Evolutionary conservation across 257 asterid genomes (phyloP).

Genomic region (Solanum megistacrolobum): DNA sequence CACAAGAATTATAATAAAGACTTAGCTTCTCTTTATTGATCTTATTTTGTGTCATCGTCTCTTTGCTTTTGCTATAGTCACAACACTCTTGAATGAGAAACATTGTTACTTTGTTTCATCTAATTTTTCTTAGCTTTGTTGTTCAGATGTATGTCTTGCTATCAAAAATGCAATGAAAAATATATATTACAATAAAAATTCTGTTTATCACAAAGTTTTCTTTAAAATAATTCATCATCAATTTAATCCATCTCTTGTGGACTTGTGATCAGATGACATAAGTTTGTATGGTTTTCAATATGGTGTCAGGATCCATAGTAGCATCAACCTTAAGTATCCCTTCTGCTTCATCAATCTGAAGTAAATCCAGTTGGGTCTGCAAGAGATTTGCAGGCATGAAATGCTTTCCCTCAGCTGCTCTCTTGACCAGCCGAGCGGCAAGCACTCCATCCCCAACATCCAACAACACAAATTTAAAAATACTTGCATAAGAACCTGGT

Average conservation of each 20-base stretch:
- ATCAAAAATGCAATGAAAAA: not conserved
- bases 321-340: constrained; percentile 67
- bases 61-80: not conserved
- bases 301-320: constrained; percentile 41
- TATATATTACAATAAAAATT: not conserved
- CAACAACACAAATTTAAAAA: constrained; percentile 48
- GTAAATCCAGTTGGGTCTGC: constrained; percentile 72
- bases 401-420: constrained; percentile 64
- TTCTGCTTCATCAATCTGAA: constrained; percentile 74
- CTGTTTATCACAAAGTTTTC: not conserved
- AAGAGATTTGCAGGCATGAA: constrained; percentile 80
- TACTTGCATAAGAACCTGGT: constrained; percentile 19
- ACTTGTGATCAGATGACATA: not conserved
- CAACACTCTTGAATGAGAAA: not conserved
- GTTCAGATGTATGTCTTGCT: not conserved
- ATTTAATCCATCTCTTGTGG: not conserved
- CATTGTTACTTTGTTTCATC: not conserved
- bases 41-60: not conserved
- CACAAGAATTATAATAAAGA: no score
- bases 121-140: not conserved
- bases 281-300: constrained; percentile 34
- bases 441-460: constrained; percentile 50
- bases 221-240: not conserved
- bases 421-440: constrained; percentile 44
- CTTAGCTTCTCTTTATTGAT: no score